Conservation (phyloP, 2,329 filamentous ascomycete genomes). For the Fusarium nygamai region DNA sequence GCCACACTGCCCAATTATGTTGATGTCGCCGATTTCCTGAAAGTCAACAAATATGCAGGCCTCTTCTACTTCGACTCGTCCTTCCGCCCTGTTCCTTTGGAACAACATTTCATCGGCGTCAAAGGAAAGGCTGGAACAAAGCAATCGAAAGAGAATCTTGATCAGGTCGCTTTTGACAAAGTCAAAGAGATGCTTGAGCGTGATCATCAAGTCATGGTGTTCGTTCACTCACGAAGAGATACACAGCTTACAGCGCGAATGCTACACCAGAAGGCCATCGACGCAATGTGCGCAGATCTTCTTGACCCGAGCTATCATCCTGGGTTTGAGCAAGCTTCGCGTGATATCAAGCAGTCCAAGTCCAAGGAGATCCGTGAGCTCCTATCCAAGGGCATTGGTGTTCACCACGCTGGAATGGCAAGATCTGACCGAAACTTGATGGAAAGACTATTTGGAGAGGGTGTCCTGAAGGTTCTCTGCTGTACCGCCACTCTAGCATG, state of each 20-base stretch:
- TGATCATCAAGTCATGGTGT: slow-evolving; percentile 99
- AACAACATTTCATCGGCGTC: slow-evolving; percentile 97
- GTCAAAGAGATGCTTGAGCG: slow-evolving; percentile 89
- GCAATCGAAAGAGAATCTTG: slow-evolving; percentile 87
- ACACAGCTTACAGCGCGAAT: slow-evolving; percentile 89
- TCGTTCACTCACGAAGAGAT: slow-evolving; percentile 96
- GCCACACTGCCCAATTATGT: slow-evolving; percentile 96
- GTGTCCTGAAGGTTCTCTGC: slow-evolving; percentile 95
- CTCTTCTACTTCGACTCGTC: slow-evolving; percentile 97
- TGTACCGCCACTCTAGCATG: slow-evolving; percentile 98
- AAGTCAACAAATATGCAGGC: slow-evolving; percentile 91
- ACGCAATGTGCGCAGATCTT: slow-evolving; percentile 80
- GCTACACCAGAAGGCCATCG: slow-evolving; percentile 85
- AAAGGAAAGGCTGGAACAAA: slow-evolving; percentile 88
- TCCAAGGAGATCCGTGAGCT: slow-evolving; percentile 90
- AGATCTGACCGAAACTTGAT: slow-evolving; percentile 95
- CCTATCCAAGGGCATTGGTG: slow-evolving; percentile 88
- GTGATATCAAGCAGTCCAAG: slow-evolving; percentile 86
- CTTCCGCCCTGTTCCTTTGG: slow-evolving; percentile 93
- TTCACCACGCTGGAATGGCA: slow-evolving; percentile 97
- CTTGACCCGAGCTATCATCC: slow-evolving; percentile 85
- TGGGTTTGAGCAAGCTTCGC: slow-evolving; percentile 79
- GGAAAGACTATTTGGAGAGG: slow-evolving; percentile 89
- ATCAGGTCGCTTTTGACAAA: slow-evolving; percentile 90
- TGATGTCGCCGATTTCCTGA: slow-evolving; percentile 96